Evolutionary conservation across 495 filamentous ascomycete genomes (phyloP), one percentile per base, ranked within the genome.

Genomic region (Penicillium manginii): DNA sequence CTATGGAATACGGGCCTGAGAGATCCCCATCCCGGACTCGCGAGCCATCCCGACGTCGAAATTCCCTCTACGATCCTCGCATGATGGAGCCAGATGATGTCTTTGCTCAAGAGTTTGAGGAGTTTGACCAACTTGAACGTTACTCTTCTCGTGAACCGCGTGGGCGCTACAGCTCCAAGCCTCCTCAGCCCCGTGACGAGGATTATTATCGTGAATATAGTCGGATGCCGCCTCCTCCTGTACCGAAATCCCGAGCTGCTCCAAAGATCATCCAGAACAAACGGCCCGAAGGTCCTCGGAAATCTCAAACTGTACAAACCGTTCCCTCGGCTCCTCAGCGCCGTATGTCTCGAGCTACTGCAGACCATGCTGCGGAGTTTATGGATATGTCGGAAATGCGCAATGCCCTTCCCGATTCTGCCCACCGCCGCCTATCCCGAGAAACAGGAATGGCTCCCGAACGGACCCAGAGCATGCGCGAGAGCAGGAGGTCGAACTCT

Each of bases 211-310:
- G 29, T 2, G 15, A 76, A n/a, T 17, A 2, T 4, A 17, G 7
- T 49, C 68, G 62, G 33, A 81, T 81, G 74, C 77, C 74, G 37
- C 78, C 64, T n/a, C 66, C 66, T 8, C 60, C 77, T 14, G 76
- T 72, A 31, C 73, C 77, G 21, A 55, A 56, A 23, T 64, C 71
- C 43, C 62, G 42, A 72, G 33, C 66, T 39, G 22, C 68, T 52
- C 65, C 75, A 42, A 63, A 71, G 37, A 70, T 80, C 37, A 72
- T 75, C 52, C 76, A 80, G 43, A 11, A 15, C 52, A 73, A 69
- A 53, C 70, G 69, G 22, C 70, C 64, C 3, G 69, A 71, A 14
- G 63, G 55, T 12, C 65, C 64, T 3, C 74, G 64, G 6, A 77
- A 76, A 50, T 31, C 63, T 8, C 64, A 62, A 3, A 67, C 69